Conservation (phyloP, 345 rosid genomes). For the Hevea brasiliensis region DNA sequence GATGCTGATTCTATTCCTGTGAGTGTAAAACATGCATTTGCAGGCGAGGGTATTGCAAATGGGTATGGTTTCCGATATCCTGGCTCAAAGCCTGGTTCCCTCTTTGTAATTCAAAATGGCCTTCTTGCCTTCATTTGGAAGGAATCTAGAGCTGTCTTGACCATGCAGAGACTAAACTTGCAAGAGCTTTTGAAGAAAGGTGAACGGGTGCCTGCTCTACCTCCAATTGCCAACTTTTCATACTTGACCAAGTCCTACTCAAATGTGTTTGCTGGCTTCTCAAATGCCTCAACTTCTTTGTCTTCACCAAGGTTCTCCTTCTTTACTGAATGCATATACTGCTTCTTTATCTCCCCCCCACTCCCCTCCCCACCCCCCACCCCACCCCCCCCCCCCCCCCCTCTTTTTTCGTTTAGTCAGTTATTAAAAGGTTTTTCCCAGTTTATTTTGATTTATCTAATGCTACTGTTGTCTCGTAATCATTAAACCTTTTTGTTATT, state of each 20-base stretch:
- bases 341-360: too few relatives aligned
- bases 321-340: not conserved
- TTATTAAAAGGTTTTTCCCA: not conserved
- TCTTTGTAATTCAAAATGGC: constrained; percentile 61
- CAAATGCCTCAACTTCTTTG: constrained; percentile 38
- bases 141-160: constrained; percentile 66
- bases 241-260: constrained; percentile 79
- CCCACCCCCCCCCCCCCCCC: too few relatives aligned
- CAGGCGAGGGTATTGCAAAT: constrained; percentile 82
- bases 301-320: constrained; percentile 52
- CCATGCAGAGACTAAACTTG: constrained; percentile 68
- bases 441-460: not conserved
- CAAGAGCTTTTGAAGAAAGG: constrained; percentile 78
- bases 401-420: too few relatives aligned
- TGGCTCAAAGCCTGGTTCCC: constrained; percentile 80
- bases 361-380: too few relatives aligned
- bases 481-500: not conserved
- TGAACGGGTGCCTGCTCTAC: constrained; percentile 56
- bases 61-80: constrained; percentile 94
- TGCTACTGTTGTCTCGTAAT: not conserved
- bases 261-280: constrained; percentile 65
- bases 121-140: constrained; percentile 84
- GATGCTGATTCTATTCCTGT: constrained; percentile 56
- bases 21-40: constrained; percentile 46
- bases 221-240: constrained; percentile 66